Base-by-base conservation (phyloP, 2,329 filamentous ascomycete species). In the Calonectria fujianensis region DNA sequence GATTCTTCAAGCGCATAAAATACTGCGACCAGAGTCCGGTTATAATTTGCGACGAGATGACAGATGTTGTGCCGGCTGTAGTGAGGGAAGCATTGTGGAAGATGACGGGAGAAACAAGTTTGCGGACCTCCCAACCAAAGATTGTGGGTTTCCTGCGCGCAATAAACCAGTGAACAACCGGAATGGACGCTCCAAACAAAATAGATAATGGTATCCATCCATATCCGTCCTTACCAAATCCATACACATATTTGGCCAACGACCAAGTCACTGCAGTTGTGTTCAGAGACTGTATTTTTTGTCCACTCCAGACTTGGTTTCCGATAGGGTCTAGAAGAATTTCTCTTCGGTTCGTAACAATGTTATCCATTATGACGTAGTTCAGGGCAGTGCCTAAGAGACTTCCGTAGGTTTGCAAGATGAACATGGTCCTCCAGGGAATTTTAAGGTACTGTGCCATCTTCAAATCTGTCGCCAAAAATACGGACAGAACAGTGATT, bases 401-500 rank as follows among this genome's bases (percentile, higher is more conserved):
- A 14, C 57, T 61, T 11, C 57, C 57, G 16, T 61, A 61, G 5
- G 57, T 61, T 29, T 61, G 57, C 13, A 61, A 29, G 13, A 61
- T 9, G 37, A 61, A 61, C 57, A 61, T 61, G 16, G 57, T 61
- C 20, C 57, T 27, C 57, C 57, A 61, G 14, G 57, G 57, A 29
- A 61, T 41, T 61, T 61, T 61, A 14, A 61, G 57, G 9, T 61
- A 61, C 57, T 61, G 57, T 3, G 57, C 57, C 57, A 61, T 61
- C 35, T 61, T 61, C 1, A 61, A 8, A 61, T 61, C 57, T 0
- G 57, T 61, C 13, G 57, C 57, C 57, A 61, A 18, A 20, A 41
- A 61, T 13, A 61, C 57, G 1, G 57, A 61, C 18, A 61, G 16
- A 18, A 61, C 57, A 3, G 57, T 61, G 24, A 61, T 41, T 27